Conservation (phyloP, 2,329 filamentous ascomycete genomes). For the Arachnomyces sp. region DNA sequence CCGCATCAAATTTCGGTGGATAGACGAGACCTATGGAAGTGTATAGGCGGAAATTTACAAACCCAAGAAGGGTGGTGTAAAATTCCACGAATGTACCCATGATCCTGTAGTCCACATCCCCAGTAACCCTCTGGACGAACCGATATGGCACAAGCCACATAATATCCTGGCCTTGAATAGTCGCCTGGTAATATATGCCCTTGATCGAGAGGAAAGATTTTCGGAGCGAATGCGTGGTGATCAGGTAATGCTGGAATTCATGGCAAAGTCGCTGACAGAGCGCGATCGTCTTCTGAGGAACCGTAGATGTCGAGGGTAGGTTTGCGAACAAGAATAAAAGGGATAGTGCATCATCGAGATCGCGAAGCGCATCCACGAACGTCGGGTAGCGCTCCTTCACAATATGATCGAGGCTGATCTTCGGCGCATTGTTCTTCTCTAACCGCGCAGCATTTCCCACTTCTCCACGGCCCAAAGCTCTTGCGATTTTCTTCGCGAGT, state of each 20-base stretch:
- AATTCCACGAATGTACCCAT: constrained; percentile 99
- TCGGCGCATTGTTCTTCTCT: constrained; percentile 83
- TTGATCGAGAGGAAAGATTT: constrained; percentile 99
- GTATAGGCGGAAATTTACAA: constrained; percentile 93
- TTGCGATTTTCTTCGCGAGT: constrained; percentile 94
- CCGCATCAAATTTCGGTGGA: constrained; percentile 83
- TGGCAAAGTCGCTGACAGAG: constrained; percentile 86
- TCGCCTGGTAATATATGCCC: constrained; percentile 98
- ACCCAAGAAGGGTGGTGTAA: constrained; percentile 91
- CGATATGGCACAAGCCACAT: constrained; percentile 96
- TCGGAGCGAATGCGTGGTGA: constrained; percentile 78
- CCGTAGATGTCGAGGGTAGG: constrained; percentile 77
- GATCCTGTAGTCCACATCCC: constrained; percentile 94
- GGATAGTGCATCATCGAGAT: constrained; percentile 91
- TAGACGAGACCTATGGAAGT: constrained; percentile 87
- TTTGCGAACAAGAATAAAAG: constrained; percentile 98
- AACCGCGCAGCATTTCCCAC: constrained; percentile 78
- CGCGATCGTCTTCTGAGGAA: constrained; percentile 91
- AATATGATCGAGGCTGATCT: constrained; percentile 89
- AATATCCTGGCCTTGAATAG: constrained; percentile 91
- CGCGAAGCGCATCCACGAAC: constrained; percentile 85
- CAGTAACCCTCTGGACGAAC: constrained; percentile 90
- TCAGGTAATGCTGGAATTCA: constrained; percentile 97
- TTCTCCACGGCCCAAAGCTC: constrained; percentile 84
- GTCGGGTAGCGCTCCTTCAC: constrained; percentile 97